Evolutionary conservation across 192 early-diverging fungal genomes (phyloP), one percentile per base, ranked within the genome.

Genomic region (Entomortierella parvispora): DNA sequence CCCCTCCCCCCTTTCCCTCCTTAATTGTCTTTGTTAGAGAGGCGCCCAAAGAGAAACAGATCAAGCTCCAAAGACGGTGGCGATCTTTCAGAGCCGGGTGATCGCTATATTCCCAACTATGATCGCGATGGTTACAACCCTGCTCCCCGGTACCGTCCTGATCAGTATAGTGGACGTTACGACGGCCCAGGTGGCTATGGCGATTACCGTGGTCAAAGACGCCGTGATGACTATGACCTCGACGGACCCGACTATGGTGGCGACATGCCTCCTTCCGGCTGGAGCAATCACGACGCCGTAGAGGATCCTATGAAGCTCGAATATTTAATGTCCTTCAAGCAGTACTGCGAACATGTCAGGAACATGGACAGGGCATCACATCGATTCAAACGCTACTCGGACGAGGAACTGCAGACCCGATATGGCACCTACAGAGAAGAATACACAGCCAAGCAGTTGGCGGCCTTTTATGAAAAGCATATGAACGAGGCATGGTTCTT

Each of bases 401-500:
- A 93, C 47, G 95, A 96, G 8, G 97, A 96, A 44, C 69, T 96
- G 48, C 85, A 93, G 33, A 84, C 86, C 17, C 83, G 86, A 44
- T 98, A 94, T 71, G 88, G 88, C 43, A 83, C 85, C n/a, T 98
- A 98, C 82, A 91, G 90, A 60, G 92, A 95, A 64, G 87, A 91
- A 40, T 92, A 89, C 57, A 85, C 84, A 14, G 81, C 86, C 53
- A 86, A 87, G 33, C 89, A 91, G 46, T 82, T 91, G 62, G 80
- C 83, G 33, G 85, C 84, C 46, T 96, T 96, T 69, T 96, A 93
- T 80, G 81, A 84, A 1, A 79, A 79, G 20, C 91, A 97, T 78
- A 93, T 91, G 53, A 86, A 89, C 1, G 88, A 91, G 26, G 94
- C 95, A 62, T 98, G 97, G 96, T 98, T 98, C 80, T 74, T 85